Percentiles rank a stretch among this genome's conserved stretches.
Evolutionary conservation across 2,329 filamentous ascomycete genomes (phyloP).

Genomic region (Hypomyces perniciosus): DNA sequence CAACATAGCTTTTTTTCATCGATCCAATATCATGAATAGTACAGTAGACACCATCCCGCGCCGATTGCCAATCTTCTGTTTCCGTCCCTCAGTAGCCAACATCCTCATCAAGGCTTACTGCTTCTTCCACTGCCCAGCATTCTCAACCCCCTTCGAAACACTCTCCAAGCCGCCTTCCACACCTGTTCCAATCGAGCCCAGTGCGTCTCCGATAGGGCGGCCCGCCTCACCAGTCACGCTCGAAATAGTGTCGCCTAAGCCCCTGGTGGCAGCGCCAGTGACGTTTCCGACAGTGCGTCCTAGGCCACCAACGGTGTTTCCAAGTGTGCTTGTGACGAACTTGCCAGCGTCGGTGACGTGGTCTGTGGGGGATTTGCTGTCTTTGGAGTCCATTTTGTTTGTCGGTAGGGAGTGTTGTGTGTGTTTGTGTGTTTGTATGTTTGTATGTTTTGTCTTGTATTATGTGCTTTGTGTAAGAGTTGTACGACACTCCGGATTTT

Average conservation of each 20-base stretch:
- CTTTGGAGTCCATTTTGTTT: conserved; percentile 19
- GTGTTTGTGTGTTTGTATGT: conserved; percentile 5
- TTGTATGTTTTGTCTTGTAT: background rate
- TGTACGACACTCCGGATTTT: background rate
- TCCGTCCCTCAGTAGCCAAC: background rate
- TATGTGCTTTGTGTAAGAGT: background rate
- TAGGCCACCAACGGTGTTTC: conserved; percentile 36
- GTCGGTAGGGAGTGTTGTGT: conserved; percentile 2
- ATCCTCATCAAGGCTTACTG: conserved; percentile 15
- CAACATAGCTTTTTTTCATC: too few relatives aligned
- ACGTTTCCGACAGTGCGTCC: conserved; percentile 35
- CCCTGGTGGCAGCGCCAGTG: conserved; percentile 48
- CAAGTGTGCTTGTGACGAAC: conserved; percentile 35
- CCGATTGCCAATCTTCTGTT: background rate
- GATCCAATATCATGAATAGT: too few relatives aligned
- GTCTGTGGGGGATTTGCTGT: conserved; percentile 20
- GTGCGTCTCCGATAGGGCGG: conserved; percentile 48
- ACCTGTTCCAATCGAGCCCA: conserved; percentile 47
- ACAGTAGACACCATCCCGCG: too few relatives aligned
- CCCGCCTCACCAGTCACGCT: conserved; percentile 48
- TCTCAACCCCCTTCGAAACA: conserved; percentile 49
- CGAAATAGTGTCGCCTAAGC: conserved; percentile 50
- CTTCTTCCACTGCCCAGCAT: conserved; percentile 53
- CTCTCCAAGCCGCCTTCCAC: conserved; percentile 44
- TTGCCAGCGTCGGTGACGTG: conserved; percentile 30